Evolutionary conservation across 2,329 filamentous ascomycete genomes (phyloP).

Genomic region (Chrysoporthe austroafricana): DNA sequence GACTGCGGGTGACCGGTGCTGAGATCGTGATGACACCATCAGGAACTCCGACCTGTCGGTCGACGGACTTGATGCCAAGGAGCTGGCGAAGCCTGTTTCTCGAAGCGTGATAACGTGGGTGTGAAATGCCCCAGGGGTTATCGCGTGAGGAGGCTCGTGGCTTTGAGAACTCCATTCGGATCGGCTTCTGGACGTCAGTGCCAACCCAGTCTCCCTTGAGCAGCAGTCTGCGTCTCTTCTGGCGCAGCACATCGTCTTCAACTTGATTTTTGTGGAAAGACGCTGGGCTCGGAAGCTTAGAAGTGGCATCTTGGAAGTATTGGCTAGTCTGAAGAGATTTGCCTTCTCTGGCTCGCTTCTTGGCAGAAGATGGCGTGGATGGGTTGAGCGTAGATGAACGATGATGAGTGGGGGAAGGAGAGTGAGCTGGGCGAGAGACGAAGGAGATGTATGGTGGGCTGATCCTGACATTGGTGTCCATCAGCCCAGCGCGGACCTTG

Average conservation of each 20-base stretch:
- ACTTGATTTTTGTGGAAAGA: background rate
- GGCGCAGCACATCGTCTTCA: constrained; percentile 25
- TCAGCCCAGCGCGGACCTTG: constrained; percentile 42
- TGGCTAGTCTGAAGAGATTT: constrained; percentile 11
- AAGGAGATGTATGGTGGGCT: constrained; percentile 41
- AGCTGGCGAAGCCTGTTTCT: constrained; percentile 21
- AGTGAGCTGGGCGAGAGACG: constrained; percentile 21
- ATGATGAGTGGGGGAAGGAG: constrained; percentile 29
- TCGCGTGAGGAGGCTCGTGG: constrained; percentile 29
- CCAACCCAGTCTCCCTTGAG: constrained; percentile 42
- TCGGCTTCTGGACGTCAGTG: constrained; percentile 38
- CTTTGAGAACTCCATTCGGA: constrained; percentile 36
- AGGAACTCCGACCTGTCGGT: constrained; percentile 5
- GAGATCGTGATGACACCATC: background rate
- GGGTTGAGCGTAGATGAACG: constrained; percentile 14
- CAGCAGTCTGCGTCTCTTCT: constrained; percentile 38
- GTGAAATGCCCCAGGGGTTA: constrained; percentile 33
- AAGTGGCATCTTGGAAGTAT: constrained; percentile 10
- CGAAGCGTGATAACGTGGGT: constrained; percentile 25
- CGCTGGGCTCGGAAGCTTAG: background rate
- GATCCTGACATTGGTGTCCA: constrained; percentile 35
- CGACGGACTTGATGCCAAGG: constrained; percentile 16
- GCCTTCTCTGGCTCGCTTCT: constrained; percentile 23
- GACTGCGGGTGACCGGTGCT: constrained; percentile 12
- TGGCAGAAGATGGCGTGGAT: constrained; percentile 9